Conservation (phyloP, 2,329 filamentous ascomycete species). For the Metarhizium robertsii region DNA sequence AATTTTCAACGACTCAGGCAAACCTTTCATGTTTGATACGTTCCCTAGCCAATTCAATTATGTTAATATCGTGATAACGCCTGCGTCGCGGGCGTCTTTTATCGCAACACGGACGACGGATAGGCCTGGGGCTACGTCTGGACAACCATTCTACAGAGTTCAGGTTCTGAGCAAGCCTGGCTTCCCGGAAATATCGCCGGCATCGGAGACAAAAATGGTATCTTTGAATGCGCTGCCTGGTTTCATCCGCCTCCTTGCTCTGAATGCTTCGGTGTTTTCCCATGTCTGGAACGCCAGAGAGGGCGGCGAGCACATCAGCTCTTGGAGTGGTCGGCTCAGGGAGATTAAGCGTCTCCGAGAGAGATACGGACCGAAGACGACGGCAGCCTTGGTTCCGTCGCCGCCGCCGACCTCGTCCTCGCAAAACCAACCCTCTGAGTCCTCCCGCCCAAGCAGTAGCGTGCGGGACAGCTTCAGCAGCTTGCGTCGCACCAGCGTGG, state of each 20-base stretch:
- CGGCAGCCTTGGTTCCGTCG: constrained; percentile 13
- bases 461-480: constrained; percentile 53
- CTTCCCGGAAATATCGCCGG: constrained; percentile 86
- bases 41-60: constrained; percentile 95
- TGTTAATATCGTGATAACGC: constrained; percentile 92
- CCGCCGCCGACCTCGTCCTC: constrained; percentile 19
- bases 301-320: constrained; percentile 74
- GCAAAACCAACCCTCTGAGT: constrained; percentile 8
- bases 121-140: constrained; percentile 10
- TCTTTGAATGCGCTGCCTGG: constrained; percentile 71
- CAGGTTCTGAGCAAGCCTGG: constrained; percentile 80
- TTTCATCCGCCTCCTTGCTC: constrained; percentile 78
- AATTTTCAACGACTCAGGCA: constrained; percentile 93
- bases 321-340: constrained; percentile 79
- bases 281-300: constrained; percentile 76
- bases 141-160: constrained; percentile 68
- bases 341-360: constrained; percentile 79
- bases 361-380: constrained; percentile 41
- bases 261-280: constrained; percentile 91
- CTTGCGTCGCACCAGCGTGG: constrained; percentile 53
- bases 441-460: constrained; percentile 12
- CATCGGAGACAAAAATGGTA: constrained; percentile 81
- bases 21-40: constrained; percentile 79
- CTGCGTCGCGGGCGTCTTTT: constrained; percentile 71
- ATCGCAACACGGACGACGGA: constrained; percentile 48